Percentiles rank a stretch among this genome's conserved stretches.
Evolutionary conservation across 106 monocot species (phyloP).

Genomic region (Allium fistulosum): DNA sequence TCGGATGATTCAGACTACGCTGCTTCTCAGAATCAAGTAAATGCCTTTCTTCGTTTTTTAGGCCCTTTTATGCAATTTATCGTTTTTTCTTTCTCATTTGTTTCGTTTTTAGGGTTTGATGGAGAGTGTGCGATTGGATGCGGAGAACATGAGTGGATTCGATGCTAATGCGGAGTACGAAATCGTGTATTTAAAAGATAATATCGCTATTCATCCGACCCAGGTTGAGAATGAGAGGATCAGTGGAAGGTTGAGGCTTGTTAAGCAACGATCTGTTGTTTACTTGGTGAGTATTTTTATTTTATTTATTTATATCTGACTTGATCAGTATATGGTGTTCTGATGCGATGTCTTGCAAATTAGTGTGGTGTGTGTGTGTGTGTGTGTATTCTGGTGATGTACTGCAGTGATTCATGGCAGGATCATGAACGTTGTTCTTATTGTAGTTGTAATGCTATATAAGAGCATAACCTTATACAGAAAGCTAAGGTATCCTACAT

Average conservation of each 20-base stretch:
- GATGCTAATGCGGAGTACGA: conserved; percentile 14
- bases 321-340: too few species aligned
- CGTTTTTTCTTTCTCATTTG: not conserved
- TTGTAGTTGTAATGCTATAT: too few species aligned
- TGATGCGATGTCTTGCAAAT: too few species aligned
- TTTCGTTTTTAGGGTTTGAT: conserved; percentile 9
- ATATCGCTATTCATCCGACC: conserved; percentile 58
- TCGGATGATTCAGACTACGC: conserved; percentile 68
- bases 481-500: too few species aligned
- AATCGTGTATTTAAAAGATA: conserved; percentile 43
- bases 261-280: conserved; percentile 26
- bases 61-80: too few species aligned
- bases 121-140: conserved; percentile 16
- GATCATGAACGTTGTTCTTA: too few species aligned
- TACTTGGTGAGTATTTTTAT: conserved; percentile 30
- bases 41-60: too few species aligned
- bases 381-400: too few species aligned
- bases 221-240: conserved; percentile 47
- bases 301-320: not conserved
- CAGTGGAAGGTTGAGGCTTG: conserved; percentile 43
- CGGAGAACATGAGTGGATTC: conserved; percentile 10
- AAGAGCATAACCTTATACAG: too few species aligned
- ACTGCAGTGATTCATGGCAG: too few species aligned
- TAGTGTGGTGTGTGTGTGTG: too few species aligned
- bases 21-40: conserved; percentile 44